These are phyloP conservation scores for Myxozyma neglecta DNA, from an alignment of 805 yeast species.

Conservation along the genomic window DNA sequence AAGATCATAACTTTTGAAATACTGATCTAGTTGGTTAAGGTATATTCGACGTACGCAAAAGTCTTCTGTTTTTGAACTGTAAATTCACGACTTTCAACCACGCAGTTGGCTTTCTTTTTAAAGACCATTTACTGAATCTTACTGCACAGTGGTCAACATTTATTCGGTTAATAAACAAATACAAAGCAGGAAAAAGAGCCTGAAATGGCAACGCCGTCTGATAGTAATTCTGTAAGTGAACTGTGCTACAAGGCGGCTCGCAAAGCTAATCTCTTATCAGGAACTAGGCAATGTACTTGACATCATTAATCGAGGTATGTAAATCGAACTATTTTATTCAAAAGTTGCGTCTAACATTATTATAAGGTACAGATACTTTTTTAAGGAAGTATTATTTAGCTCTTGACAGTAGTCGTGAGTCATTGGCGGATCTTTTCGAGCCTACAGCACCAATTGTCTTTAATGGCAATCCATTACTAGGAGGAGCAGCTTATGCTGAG, in stretches of 20 bases:
- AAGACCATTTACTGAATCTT: no score
- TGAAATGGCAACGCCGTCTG: neutral
- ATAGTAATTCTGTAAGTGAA: neutral
- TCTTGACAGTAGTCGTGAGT: conserved; percentile 38
- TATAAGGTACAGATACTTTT: conserved; percentile 48
- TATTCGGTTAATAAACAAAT: no score
- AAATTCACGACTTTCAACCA: no score
- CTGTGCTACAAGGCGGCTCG: neutral
- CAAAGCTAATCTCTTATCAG: neutral
- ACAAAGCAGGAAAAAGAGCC: no score
- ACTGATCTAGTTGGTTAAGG: no score
- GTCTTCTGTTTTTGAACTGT: no score
- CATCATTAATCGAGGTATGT: conserved; percentile 22
- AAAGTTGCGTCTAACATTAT: neutral
- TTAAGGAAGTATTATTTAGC: conserved; percentile 39
- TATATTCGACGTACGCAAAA: neutral
- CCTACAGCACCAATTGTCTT: conserved; percentile 44
- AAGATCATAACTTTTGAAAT: no score
- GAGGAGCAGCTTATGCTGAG: conserved; percentile 41
- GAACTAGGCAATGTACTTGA: conserved; percentile 15
- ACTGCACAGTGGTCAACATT: no score
- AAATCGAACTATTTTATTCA: neutral
- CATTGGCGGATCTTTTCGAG: conserved; percentile 32
- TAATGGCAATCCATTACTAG: conserved; percentile 46
- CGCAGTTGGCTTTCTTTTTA: no score